phyloP scores from a whole-genome alignment of 2,329 filamentous ascomycete species.

The Neonectria coccinea region DNA sequence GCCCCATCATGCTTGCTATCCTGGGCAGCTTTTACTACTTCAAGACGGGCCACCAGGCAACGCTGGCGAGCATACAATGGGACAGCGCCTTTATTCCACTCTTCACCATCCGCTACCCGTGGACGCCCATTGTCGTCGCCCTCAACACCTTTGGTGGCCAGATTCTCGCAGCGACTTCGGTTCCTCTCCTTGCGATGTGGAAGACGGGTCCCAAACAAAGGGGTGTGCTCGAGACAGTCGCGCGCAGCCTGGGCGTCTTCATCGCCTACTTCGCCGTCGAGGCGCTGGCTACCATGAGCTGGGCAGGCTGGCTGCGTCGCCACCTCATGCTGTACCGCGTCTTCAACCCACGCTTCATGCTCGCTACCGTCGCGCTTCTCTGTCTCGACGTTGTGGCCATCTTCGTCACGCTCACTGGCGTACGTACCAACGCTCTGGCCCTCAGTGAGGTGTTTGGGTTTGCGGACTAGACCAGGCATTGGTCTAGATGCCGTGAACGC shows the following conservation, averaged over 20 bases:
- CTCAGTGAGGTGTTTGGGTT: slow-evolving; percentile 92
- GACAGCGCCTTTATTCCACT: slow-evolving; percentile 94
- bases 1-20: slow-evolving; percentile 85
- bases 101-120: slow-evolving; percentile 85
- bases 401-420: slow-evolving; percentile 76
- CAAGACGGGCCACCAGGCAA: slow-evolving; percentile 96
- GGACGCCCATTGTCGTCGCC: slow-evolving; percentile 82
- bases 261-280: slow-evolving; percentile 85
- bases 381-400: slow-evolving; percentile 82
- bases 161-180: slow-evolving; percentile 81
- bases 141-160: slow-evolving; percentile 93
- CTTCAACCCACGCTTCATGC: slow-evolving; percentile 91
- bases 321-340: slow-evolving; percentile 98
- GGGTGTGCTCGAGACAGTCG: slow-evolving; percentile 76
- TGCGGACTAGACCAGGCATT: slow-evolving; percentile 59
- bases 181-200: slow-evolving; percentile 89
- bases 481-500: not conserved
- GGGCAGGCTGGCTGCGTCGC: slow-evolving; percentile 86
- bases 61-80: slow-evolving; percentile 91
- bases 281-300: slow-evolving; percentile 86
- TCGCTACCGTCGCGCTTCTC: slow-evolving; percentile 76
- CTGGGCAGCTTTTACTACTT: slow-evolving; percentile 96
- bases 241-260: slow-evolving; percentile 79
- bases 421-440: slow-evolving; percentile 81
- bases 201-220: slow-evolving; percentile 83